Evolutionary conservation across 352 stramenopile species (phyloP).

Genomic region (Globisporangium uncinulatum): DNA sequence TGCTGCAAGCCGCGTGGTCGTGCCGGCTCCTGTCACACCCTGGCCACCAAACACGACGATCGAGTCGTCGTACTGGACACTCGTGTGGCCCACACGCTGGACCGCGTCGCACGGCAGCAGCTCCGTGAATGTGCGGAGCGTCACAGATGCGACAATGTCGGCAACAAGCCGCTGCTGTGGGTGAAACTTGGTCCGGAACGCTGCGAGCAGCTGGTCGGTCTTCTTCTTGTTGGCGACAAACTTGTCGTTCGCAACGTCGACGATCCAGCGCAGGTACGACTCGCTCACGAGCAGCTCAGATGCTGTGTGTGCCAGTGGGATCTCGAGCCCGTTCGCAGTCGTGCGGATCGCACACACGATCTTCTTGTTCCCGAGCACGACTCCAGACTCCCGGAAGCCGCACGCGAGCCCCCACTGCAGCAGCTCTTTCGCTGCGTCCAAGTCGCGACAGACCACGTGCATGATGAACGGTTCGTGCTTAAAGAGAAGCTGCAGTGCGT

Average conservation of each 20-base stretch:
- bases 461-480: constrained; percentile 92
- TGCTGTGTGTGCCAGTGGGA: constrained; percentile 58
- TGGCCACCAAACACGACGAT: constrained; percentile 75
- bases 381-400: constrained; percentile 87
- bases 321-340: constrained; percentile 81
- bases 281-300: constrained; percentile 58
- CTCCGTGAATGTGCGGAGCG: constrained; percentile 11
- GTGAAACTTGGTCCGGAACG: constrained; percentile 41
- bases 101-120: constrained; percentile 17
- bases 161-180: not conserved
- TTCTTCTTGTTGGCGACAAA: constrained; percentile 74
- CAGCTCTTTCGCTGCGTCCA: constrained; percentile 71
- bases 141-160: constrained; percentile 8
- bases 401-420: constrained; percentile 76
- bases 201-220: constrained; percentile 59
- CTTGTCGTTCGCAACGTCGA: constrained; percentile 82
- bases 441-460: constrained; percentile 83
- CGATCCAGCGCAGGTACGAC: constrained; percentile 65
- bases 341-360: constrained; percentile 90
- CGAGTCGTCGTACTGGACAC: constrained; percentile 29
- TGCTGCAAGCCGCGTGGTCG: constrained; percentile 50
- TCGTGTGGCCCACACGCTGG: constrained; percentile 61
- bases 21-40: constrained; percentile 44
- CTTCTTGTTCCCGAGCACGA: constrained; percentile 85
- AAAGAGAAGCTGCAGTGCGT: constrained; percentile 54